phyloP scores from a whole-genome alignment of 1,139 yeast genomes.

The Hyphopichia fennica region DNA sequence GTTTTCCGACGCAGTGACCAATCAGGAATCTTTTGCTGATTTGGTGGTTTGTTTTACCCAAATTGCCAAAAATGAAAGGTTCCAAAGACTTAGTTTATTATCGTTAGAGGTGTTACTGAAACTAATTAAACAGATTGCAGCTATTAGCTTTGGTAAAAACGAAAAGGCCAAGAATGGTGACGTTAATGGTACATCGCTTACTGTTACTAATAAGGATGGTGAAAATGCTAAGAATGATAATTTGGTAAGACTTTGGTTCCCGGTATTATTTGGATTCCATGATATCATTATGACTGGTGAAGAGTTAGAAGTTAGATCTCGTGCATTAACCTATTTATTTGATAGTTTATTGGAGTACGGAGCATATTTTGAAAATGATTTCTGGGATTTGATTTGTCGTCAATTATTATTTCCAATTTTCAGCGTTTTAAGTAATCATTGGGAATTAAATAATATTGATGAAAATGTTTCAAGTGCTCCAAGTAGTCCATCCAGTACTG shows the following conservation, averaged over 20 bases:
- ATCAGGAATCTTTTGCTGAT: constrained; percentile 74
- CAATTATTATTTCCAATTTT: constrained; percentile 88
- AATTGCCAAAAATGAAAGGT: constrained; percentile 79
- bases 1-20: constrained; percentile 61
- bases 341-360: constrained; percentile 82
- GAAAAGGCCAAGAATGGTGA: constrained; percentile 4
- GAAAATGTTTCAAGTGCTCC: constrained; percentile 17
- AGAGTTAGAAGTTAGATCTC: constrained; percentile 90
- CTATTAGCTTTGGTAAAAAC: constrained; percentile 25
- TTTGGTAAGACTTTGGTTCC: constrained; percentile 65
- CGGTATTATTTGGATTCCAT: constrained; percentile 80
- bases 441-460: constrained; percentile 68
- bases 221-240: constrained; percentile 30
- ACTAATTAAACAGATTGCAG: constrained; percentile 61
- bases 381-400: constrained; percentile 82
- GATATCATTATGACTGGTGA: constrained; percentile 91
- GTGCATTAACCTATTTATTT: constrained; percentile 81
- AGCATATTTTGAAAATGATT: constrained; percentile 63
- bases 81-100: constrained; percentile 78
- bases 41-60: constrained; percentile 77
- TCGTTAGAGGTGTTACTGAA: constrained; percentile 74
- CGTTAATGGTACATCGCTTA: constrained; percentile 1
- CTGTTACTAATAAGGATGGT: constrained; percentile 11
- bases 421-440: constrained; percentile 70
- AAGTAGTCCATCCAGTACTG: background rate